phyloP scores from a whole-genome alignment of 1,284 basidiomycete genomes.

The Grifola frondosa region DNA sequence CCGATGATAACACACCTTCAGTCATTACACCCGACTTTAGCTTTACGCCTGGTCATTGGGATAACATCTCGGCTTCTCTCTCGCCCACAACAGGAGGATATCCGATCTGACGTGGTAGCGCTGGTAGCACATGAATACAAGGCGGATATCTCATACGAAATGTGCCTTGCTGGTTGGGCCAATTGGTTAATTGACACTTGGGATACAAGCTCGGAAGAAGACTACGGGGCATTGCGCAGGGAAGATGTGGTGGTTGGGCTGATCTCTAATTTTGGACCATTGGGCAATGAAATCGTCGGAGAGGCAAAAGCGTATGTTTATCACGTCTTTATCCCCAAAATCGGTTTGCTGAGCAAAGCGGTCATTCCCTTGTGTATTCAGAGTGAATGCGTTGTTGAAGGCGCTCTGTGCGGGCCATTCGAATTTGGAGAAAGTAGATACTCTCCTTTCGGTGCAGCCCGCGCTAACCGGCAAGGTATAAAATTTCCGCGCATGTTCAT shows the following conservation, averaged over 20 bases:
- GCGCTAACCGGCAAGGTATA: conserved; percentile 9
- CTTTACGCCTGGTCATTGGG: conserved; percentile 48
- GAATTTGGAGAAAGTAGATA: conserved; percentile 35
- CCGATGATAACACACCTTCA: conserved; percentile 69
- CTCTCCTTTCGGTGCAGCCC: conserved; percentile 17
- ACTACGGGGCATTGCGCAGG: conserved; percentile 34
- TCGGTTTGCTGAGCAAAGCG: background rate
- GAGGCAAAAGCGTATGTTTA: conserved; percentile 38
- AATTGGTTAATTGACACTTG: conserved; percentile 54
- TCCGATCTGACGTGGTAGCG: conserved; percentile 11
- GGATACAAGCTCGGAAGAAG: conserved; percentile 30
- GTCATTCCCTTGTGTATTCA: conserved; percentile 16
- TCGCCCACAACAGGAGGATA: conserved; percentile 10
- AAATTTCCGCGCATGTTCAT: background rate
- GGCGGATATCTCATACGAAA: conserved; percentile 46
- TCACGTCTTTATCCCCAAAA: background rate
- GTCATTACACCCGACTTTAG: conserved; percentile 54
- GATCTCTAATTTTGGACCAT: conserved; percentile 48
- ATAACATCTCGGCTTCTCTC: conserved; percentile 47
- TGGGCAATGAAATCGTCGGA: conserved; percentile 18
- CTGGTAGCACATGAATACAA: conserved; percentile 13
- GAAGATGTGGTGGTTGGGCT: conserved; percentile 46
- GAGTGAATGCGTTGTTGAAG: conserved; percentile 39
- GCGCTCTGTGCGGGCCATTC: conserved; percentile 38
- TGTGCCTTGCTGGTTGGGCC: conserved; percentile 67